A percentile compares a stretch with the other conserved stretches of the same genome.
These are phyloP conservation scores for Sporothrix euskadiensis DNA, from an alignment of 2,329 filamentous ascomycete genomes.

Conservation along the genomic window DNA sequence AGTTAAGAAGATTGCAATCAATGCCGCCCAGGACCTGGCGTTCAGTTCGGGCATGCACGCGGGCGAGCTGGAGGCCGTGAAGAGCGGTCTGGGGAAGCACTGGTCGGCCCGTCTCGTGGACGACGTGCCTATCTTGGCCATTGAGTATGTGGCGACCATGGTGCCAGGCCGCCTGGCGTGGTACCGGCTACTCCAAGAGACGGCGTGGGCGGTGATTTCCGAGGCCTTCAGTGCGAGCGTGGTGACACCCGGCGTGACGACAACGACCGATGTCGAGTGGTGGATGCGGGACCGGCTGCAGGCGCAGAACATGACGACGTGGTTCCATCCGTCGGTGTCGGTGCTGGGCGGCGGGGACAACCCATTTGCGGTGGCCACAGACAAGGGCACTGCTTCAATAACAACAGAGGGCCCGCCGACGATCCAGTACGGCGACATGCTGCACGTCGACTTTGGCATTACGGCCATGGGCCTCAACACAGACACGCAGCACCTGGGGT, in stretches of 20 bases:
- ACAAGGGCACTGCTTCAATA: constrained; percentile 18
- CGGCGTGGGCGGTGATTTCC: constrained; percentile 67
- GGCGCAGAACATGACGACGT: constrained; percentile 53
- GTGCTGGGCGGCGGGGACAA: constrained; percentile 41
- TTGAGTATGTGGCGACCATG: constrained; percentile 51
- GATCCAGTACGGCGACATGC: constrained; percentile 49
- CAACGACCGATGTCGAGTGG: constrained; percentile 51
- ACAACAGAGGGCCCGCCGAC: not conserved
- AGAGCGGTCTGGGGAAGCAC: constrained; percentile 40
- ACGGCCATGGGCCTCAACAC: constrained; percentile 34
- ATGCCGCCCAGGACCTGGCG: constrained; percentile 48
- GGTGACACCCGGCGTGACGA: constrained; percentile 47
- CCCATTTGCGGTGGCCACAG: not conserved
- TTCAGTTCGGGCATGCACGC: constrained; percentile 52
- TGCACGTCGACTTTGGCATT: constrained; percentile 51
- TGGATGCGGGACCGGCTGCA: constrained; percentile 53
- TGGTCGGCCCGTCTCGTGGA: constrained; percentile 46
- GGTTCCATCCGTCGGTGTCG: constrained; percentile 52
- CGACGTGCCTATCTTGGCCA: constrained; percentile 47
- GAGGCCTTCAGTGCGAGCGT: constrained; percentile 63
- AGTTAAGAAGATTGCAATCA: constrained; percentile 45
- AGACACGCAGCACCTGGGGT: constrained; percentile 51
- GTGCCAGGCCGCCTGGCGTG: constrained; percentile 43
- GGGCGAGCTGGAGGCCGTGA: constrained; percentile 46
- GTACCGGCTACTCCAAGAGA: constrained; percentile 51